A percentile compares a stretch with the other conserved stretches of the same genome.
Evolutionary conservation across 805 yeast species (phyloP).

Genomic region (Metschnikowia orientalis): DNA sequence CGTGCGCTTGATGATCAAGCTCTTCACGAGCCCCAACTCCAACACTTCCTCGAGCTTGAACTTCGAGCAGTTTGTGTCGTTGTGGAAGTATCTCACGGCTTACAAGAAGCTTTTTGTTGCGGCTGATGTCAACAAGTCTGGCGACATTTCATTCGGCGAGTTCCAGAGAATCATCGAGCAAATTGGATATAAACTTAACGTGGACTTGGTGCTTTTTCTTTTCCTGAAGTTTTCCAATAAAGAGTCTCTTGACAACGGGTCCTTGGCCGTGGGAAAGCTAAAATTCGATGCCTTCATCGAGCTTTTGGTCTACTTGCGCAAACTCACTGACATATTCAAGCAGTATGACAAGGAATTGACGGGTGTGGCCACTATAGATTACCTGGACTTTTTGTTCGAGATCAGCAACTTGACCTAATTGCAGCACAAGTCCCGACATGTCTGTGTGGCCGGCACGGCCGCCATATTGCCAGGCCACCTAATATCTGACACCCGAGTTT

Average conservation of each 20-base stretch:
- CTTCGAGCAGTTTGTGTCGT: slow-evolving; percentile 59
- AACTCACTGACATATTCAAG: slow-evolving; percentile 74
- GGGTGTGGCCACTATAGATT: slow-evolving; percentile 65
- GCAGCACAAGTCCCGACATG: no score
- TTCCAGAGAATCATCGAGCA: slow-evolving; percentile 57
- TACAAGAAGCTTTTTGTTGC: slow-evolving; percentile 61
- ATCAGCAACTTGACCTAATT: slow-evolving; percentile 30
- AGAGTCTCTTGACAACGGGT: slow-evolving; percentile 23
- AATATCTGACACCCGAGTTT: no score
- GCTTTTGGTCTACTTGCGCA: slow-evolving; percentile 67
- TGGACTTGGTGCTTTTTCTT: slow-evolving; percentile 52
- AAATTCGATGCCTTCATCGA: slow-evolving; percentile 83
- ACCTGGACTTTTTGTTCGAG: slow-evolving; percentile 62
- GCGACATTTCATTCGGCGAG: slow-evolving; percentile 62
- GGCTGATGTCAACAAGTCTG: slow-evolving; percentile 56
- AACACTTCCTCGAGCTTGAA: slow-evolving; percentile 27
- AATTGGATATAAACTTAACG: slow-evolving; percentile 60
- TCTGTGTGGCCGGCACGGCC: no score
- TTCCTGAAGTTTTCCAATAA: slow-evolving; percentile 51
- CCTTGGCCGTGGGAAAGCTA: slow-evolving; percentile 38
- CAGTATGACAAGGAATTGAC: slow-evolving; percentile 70
- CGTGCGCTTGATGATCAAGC: slow-evolving; percentile 55
- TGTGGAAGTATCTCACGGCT: slow-evolving; percentile 65
- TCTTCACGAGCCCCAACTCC: slow-evolving; percentile 43
- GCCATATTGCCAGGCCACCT: no score